These are phyloP conservation scores for Recurvomyces mirabilis DNA, from an alignment of 495 filamentous ascomycete genomes.

Conservation along the genomic window DNA sequence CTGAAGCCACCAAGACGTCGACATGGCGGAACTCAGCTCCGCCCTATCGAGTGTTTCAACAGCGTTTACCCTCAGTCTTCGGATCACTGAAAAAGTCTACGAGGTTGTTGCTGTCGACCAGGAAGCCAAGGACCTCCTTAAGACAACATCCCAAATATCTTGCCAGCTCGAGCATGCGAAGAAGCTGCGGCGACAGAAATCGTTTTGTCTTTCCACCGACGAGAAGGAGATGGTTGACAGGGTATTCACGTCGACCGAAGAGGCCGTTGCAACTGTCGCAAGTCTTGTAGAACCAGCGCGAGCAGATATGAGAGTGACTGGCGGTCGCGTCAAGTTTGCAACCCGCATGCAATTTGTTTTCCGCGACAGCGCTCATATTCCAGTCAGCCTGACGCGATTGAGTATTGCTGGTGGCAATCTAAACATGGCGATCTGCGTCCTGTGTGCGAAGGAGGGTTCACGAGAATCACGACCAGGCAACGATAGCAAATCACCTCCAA, in stretches of 20 bases:
- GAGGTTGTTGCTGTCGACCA: slow-evolving; percentile 6
- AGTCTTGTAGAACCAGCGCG: slow-evolving; percentile 1
- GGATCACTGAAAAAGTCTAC: slow-evolving; percentile 5
- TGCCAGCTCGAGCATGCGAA: slow-evolving; percentile 1
- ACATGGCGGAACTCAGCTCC: not conserved
- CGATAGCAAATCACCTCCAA: not conserved
- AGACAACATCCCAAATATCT: not conserved
- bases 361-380: not conserved
- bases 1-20: not conserved
- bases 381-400: not conserved
- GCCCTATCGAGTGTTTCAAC: not conserved
- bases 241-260: not conserved
- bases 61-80: not conserved
- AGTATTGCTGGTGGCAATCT: not conserved
- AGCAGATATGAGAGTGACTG: slow-evolving; percentile 1
- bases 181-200: slow-evolving; percentile 1
- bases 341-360: slow-evolving; percentile 6
- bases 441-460: not conserved
- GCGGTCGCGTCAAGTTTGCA: not conserved
- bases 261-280: slow-evolving; percentile 1
- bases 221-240: not conserved
- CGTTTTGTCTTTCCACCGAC: not conserved
- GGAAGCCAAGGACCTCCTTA: slow-evolving; percentile 3
- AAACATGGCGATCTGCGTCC: not conserved
- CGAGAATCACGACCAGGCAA: too few relatives aligned